Evolutionary conservation across 2,329 filamentous ascomycete genomes (phyloP).

Genomic region (Elsinoe arachidis): DNA sequence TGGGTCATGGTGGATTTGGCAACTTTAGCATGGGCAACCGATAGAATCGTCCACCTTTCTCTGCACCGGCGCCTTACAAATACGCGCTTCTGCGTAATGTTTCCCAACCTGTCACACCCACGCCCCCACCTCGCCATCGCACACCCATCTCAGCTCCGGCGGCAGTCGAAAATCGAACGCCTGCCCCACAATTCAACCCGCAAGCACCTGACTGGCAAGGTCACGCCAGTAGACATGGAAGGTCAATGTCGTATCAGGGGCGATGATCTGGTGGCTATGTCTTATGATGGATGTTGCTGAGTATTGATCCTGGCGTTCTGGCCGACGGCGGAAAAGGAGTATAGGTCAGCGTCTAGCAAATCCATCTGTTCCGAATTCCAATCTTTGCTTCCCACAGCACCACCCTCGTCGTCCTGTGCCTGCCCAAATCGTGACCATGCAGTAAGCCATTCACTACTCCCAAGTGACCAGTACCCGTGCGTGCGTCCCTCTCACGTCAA

Average conservation of each 20-base stretch:
- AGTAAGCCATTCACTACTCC: not conserved
- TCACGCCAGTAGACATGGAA: constrained; percentile 1
- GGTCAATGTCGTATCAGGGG: not conserved
- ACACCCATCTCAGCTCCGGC: not conserved
- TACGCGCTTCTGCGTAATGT: too few species aligned
- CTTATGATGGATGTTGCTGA: not conserved
- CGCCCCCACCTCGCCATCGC: not conserved
- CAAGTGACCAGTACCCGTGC: not conserved
- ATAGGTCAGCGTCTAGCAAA: not conserved
- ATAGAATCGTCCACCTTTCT: constrained; percentile 1
- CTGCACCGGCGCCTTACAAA: not conserved
- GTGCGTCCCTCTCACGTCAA: constrained; percentile 34
- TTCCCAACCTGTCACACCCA: not conserved
- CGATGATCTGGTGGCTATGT: not conserved
- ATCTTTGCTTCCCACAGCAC: not conserved
- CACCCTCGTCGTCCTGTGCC: not conserved
- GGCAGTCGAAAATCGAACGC: not conserved
- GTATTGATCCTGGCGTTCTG: not conserved
- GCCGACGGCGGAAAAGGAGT: not conserved
- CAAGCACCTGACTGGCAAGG: not conserved
- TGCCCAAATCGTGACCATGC: too few species aligned
- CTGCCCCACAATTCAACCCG: not conserved
- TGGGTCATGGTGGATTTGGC: constrained; percentile 11
- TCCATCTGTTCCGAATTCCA: not conserved
- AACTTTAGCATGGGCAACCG: constrained; percentile 13